Evolutionary conservation across 768 basidiomycete species (phyloP).

Genomic region (Arthromyces matolae): DNA sequence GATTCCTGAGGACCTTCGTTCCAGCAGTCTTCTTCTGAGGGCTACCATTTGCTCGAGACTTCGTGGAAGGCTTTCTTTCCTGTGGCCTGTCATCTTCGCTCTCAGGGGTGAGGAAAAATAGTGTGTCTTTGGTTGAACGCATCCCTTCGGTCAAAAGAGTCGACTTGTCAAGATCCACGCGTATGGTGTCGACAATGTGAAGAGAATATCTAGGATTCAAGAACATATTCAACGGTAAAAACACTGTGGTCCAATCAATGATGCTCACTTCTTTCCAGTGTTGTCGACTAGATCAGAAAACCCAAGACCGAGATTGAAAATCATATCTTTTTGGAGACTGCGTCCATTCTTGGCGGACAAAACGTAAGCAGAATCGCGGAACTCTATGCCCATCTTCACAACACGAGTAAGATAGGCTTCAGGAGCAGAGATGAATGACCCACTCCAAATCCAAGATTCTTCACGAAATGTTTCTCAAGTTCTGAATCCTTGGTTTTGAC

Average conservation of each 20-base stretch:
- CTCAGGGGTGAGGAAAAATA: slow-evolving; percentile 76
- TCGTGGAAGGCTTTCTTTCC: slow-evolving; percentile 48
- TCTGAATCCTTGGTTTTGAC: slow-evolving; percentile 78
- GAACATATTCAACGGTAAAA: slow-evolving; percentile 1
- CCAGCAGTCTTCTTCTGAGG: slow-evolving; percentile 71
- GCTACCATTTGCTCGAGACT: slow-evolving; percentile 59
- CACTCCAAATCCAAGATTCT: slow-evolving; percentile 89
- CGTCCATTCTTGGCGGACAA: slow-evolving; percentile 78
- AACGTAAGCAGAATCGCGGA: slow-evolving; percentile 83
- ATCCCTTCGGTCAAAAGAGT: slow-evolving; percentile 78
- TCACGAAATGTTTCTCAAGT: slow-evolving; percentile 80
- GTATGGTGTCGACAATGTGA: slow-evolving; percentile 85
- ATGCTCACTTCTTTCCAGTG: slow-evolving; percentile 68
- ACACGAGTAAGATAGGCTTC: not conserved
- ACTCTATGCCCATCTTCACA: slow-evolving; percentile 88
- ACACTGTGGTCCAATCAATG: not conserved
- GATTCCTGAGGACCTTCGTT: slow-evolving; percentile 85
- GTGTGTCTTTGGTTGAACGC: slow-evolving; percentile 79
- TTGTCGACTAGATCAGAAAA: slow-evolving; percentile 79
- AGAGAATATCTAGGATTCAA: slow-evolving; percentile 67
- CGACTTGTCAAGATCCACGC: slow-evolving; percentile 63
- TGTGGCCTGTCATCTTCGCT: slow-evolving; percentile 56
- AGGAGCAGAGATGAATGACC: slow-evolving; percentile 21
- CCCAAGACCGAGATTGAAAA: slow-evolving; percentile 79
- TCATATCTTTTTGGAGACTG: slow-evolving; percentile 73